Percentiles rank a stretch among this genome's conserved stretches.
Evolutionary conservation across 805 yeast species (phyloP).

Genomic region (Candida vartiovaarae): DNA sequence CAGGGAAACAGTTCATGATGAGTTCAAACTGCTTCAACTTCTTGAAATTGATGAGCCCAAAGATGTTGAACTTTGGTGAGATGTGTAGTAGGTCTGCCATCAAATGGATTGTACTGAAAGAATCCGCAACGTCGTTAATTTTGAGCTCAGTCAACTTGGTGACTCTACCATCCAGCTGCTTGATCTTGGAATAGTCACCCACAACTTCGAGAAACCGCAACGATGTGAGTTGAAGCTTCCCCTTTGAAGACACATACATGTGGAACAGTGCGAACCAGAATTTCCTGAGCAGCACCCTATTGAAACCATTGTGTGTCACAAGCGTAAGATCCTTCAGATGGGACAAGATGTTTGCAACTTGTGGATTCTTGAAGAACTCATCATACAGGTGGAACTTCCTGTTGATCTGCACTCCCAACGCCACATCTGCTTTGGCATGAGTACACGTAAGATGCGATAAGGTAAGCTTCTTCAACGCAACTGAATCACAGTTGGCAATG

Average conservation of each 20-base stretch:
- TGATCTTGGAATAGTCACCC: neutral
- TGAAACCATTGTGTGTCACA: slow-evolving; percentile 7
- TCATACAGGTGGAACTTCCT: slow-evolving; percentile 1
- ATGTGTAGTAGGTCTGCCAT: neutral
- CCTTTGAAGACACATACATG: neutral
- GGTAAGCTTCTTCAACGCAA: slow-evolving; percentile 1
- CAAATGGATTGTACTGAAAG: neutral
- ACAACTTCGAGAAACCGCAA: neutral
- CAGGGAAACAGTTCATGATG: neutral
- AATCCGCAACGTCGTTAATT: too few species aligned
- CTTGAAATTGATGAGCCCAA: slow-evolving; percentile 1
- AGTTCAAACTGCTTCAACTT: neutral
- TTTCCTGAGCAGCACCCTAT: slow-evolving; percentile 6
- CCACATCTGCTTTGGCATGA: neutral
- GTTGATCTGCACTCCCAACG: neutral
- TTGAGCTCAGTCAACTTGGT: too few species aligned
- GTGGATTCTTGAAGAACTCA: slow-evolving; percentile 3
- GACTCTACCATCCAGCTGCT: neutral
- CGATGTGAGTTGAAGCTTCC: neutral
- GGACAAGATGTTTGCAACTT: slow-evolving; percentile 1
- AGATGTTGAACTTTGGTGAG: neutral
- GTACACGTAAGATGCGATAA: slow-evolving; percentile 7
- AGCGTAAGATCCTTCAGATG: neutral
- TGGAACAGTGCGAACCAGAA: slow-evolving; percentile 3
- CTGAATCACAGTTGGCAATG: slow-evolving; percentile 1